phyloP scores from a whole-genome alignment of 2,329 filamentous ascomycete species.

The Polychaeton citri region DNA sequence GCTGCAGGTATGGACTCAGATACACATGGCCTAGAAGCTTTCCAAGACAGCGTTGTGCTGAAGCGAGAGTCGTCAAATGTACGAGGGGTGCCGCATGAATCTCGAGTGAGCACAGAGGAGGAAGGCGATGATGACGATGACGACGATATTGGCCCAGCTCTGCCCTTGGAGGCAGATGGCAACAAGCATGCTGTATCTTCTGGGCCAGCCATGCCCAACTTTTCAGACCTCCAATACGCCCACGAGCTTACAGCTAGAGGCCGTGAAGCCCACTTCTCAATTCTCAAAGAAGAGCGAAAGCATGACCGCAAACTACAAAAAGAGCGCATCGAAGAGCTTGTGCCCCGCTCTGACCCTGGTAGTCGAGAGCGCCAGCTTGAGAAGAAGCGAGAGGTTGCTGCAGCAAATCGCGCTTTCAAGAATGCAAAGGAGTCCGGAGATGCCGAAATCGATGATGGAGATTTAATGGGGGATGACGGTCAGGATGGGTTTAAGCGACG shows the following conservation, averaged over 20 bases:
- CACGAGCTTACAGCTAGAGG: conserved; percentile 39
- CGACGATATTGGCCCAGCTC: conserved; percentile 44
- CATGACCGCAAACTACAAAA: conserved; percentile 54
- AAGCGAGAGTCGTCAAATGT: conserved; percentile 6
- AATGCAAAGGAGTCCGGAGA: conserved; percentile 50
- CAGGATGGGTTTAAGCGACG: conserved; percentile 53
- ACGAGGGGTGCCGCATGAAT: conserved; percentile 10
- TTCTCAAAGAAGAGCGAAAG: conserved; percentile 49
- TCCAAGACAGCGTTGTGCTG: conserved; percentile 2
- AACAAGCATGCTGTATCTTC: conserved; percentile 12
- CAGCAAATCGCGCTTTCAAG: conserved; percentile 60
- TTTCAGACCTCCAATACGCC: conserved; percentile 58
- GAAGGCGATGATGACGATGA: conserved; percentile 49
- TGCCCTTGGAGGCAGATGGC: conserved; percentile 17
- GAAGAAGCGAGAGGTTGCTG: conserved; percentile 62
- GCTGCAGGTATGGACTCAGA: not conserved
- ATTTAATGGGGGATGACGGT: conserved; percentile 63
- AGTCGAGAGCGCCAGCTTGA: conserved; percentile 74
- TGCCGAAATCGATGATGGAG: conserved; percentile 55
- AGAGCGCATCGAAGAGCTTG: conserved; percentile 65
- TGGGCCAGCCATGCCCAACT: conserved; percentile 54
- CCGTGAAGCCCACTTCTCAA: conserved; percentile 29
- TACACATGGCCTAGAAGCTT: not conserved
- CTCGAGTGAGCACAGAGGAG: conserved; percentile 18
- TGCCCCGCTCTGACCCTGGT: conserved; percentile 69